phyloP scores from a whole-genome alignment of 768 basidiomycete genomes.

The Leccinum broughii region DNA sequence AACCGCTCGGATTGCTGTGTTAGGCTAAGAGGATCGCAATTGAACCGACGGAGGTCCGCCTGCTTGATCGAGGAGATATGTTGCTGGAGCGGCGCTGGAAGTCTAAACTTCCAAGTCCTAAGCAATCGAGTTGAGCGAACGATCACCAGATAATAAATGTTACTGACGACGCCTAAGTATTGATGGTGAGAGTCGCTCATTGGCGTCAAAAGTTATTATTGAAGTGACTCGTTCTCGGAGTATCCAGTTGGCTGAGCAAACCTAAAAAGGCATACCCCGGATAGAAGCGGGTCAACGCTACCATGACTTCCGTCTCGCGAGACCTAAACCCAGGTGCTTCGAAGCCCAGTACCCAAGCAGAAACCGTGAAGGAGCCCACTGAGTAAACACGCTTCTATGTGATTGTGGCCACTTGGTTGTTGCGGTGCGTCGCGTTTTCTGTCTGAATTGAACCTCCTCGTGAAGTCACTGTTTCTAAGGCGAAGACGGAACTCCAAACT shows the following conservation, averaged over 20 bases:
- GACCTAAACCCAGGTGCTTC: background rate
- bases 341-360: background rate
- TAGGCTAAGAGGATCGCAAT: conserved; percentile 10
- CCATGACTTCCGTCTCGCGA: background rate
- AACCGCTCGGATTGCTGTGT: conserved; percentile 21
- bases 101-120: background rate
- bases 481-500: background rate
- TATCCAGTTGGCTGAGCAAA: conserved; percentile 2
- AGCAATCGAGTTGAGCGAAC: background rate
- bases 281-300: background rate
- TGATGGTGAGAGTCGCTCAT: background rate
- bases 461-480: background rate
- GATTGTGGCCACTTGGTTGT: background rate
- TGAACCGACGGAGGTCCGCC: conserved; percentile 4
- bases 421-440: background rate
- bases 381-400: background rate
- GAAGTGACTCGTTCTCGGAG: conserved; percentile 1
- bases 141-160: background rate
- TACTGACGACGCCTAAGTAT: background rate
- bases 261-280: conserved; percentile 14
- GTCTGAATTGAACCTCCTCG: background rate
- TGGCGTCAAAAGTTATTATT: background rate
- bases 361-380: background rate
- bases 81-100: background rate
- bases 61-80: background rate